phyloP scores from a whole-genome alignment of 1,284 basidiomycete genomes.

The Mycena citricolor region DNA sequence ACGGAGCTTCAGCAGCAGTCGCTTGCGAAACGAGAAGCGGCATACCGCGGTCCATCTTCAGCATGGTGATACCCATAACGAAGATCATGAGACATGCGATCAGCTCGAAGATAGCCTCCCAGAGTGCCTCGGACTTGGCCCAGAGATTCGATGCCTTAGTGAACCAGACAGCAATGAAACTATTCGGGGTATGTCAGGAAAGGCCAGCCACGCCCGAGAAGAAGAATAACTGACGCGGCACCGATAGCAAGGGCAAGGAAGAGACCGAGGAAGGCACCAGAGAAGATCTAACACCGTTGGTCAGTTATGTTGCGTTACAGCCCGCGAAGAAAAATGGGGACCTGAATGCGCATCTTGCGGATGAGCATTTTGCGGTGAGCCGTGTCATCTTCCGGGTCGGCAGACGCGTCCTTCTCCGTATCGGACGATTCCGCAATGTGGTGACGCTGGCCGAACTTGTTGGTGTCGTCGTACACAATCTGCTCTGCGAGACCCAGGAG shows the following conservation, averaged over 20 bases:
- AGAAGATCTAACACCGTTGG: constrained; percentile 61
- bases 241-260: constrained; percentile 76
- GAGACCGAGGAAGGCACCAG: constrained; percentile 76
- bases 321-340: constrained; percentile 24
- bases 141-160: constrained; percentile 73
- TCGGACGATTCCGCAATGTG: constrained; percentile 19
- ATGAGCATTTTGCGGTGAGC: constrained; percentile 45
- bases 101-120: constrained; percentile 80
- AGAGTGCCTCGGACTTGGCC: constrained; percentile 71
- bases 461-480: constrained; percentile 53
- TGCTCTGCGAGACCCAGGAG: constrained; percentile 84
- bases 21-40: background rate
- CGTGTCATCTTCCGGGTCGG: constrained; percentile 30
- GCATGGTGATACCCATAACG: constrained; percentile 77
- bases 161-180: constrained; percentile 81
- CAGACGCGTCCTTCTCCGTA: constrained; percentile 25
- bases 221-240: constrained; percentile 46
- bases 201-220: no score
- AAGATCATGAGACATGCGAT: constrained; percentile 84
- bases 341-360: constrained; percentile 66
- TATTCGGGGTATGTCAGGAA: constrained; percentile 22
- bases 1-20: constrained; percentile 9
- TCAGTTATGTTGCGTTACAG: background rate
- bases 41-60: constrained; percentile 61
- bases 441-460: constrained; percentile 20